Evolutionary conservation across 2,329 filamentous ascomycete species (phyloP).

Genomic region (Neopestalotiopsis rosae): DNA sequence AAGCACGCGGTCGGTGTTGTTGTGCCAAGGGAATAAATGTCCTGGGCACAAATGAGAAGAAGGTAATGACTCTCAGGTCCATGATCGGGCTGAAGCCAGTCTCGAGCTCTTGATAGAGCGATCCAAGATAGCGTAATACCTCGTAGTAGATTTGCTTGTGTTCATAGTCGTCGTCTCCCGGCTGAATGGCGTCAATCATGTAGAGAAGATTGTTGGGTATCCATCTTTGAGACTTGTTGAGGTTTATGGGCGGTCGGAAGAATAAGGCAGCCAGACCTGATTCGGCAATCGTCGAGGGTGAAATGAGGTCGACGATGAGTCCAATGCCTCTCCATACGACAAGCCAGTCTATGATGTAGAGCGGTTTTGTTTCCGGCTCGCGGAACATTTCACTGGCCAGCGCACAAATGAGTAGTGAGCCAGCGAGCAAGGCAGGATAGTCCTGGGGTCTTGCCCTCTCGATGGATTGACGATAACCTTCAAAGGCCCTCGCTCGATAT

Average conservation of each 20-base stretch:
- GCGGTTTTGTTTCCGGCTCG: constrained; percentile 46
- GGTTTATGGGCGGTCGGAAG: constrained; percentile 53
- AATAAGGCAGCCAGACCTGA: constrained; percentile 55
- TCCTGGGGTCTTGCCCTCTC: constrained; percentile 49
- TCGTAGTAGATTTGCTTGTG: constrained; percentile 48
- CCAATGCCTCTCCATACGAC: constrained; percentile 59
- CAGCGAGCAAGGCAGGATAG: constrained; percentile 55
- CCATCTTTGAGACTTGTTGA: constrained; percentile 44
- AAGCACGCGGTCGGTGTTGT: constrained; percentile 47
- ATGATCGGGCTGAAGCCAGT: constrained; percentile 50
- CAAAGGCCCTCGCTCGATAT: constrained; percentile 56
- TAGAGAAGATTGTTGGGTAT: constrained; percentile 55
- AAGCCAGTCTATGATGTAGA: constrained; percentile 63
- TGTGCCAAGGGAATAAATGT: constrained; percentile 50
- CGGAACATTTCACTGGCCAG: constrained; percentile 57
- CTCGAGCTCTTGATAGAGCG: constrained; percentile 55
- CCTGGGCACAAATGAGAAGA: constrained; percentile 55
- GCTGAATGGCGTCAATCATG: constrained; percentile 52
- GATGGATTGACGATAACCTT: constrained; percentile 58
- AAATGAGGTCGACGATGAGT: constrained; percentile 50
- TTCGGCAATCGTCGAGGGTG: constrained; percentile 35
- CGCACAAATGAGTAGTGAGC: constrained; percentile 57
- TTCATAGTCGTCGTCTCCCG: constrained; percentile 47
- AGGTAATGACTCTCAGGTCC: constrained; percentile 56
- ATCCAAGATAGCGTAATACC: constrained; percentile 55